These are phyloP conservation scores for Pholiota conissans DNA, from an alignment of 768 basidiomycete genomes.

Conservation along the genomic window DNA sequence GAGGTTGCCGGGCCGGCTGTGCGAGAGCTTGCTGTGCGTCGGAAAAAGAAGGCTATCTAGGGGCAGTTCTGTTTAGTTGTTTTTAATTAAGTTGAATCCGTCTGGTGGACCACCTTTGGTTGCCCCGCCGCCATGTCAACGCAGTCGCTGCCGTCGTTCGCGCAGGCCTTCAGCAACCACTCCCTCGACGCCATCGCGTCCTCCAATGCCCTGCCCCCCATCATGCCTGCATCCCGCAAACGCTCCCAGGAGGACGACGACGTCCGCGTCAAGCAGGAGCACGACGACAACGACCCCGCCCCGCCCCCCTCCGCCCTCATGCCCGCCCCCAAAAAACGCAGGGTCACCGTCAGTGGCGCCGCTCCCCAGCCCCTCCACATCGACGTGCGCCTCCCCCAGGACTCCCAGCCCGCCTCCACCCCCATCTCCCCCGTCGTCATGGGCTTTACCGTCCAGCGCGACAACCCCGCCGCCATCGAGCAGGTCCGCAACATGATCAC, in stretches of 20 bases:
- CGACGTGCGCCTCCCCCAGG: conserved; percentile 41
- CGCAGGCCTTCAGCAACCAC: conserved; percentile 66
- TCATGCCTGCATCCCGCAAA: conserved; percentile 49
- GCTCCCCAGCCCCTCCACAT: conserved; percentile 55
- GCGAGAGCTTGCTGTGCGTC: conserved; percentile 61
- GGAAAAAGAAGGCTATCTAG: conserved; percentile 42
- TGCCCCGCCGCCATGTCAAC: conserved; percentile 39
- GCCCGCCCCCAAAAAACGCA: conserved; percentile 61
- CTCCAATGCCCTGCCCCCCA: conserved; percentile 65
- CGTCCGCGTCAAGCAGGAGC: conserved; percentile 64
- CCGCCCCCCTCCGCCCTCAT: conserved; percentile 42
- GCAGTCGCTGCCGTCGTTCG: conserved; percentile 78
- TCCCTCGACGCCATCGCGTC: conserved; percentile 40
- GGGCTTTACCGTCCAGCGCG: conserved; percentile 56
- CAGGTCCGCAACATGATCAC: conserved; percentile 62
- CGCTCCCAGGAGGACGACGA: conserved; percentile 45
- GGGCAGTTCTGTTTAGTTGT: too few species aligned
- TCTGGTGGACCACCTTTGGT: neutral
- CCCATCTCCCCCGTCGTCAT: conserved; percentile 70
- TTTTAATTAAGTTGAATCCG: conserved; percentile 14
- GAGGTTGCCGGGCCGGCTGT: conserved; percentile 29
- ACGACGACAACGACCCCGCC: conserved; percentile 35
- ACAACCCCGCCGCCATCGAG: conserved; percentile 59
- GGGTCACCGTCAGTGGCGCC: conserved; percentile 66
- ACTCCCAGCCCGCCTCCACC: conserved; percentile 44